Evolutionary conservation across 2,329 filamentous ascomycete species (phyloP).

Genomic region (Bipolaris gigantea): DNA sequence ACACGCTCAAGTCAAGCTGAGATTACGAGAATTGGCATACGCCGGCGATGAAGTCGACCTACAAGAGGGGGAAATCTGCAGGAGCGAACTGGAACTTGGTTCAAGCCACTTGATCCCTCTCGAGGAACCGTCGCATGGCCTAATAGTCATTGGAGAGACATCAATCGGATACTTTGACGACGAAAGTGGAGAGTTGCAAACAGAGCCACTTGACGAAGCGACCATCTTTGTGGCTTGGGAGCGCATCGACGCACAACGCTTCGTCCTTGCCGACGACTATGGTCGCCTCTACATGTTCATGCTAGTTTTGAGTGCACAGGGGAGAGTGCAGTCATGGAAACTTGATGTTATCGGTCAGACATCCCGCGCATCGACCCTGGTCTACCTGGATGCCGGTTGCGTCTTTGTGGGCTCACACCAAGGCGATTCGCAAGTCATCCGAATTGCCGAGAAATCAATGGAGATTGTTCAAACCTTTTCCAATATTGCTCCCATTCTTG

Average conservation of each 20-base stretch:
- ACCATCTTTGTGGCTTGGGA: constrained; percentile 93
- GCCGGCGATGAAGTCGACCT: constrained; percentile 57
- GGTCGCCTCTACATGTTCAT: constrained; percentile 83
- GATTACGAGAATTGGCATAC: constrained; percentile 59
- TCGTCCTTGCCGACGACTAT: constrained; percentile 90
- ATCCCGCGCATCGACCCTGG: constrained; percentile 74
- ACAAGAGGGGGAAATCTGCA: constrained; percentile 54
- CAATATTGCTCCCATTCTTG: constrained; percentile 89
- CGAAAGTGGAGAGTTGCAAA: constrained; percentile 66
- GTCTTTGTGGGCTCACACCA: constrained; percentile 91
- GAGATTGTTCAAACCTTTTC: constrained; percentile 72
- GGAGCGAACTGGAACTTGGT: constrained; percentile 60
- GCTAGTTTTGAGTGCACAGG: constrained; percentile 65
- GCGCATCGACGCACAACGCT: constrained; percentile 76
- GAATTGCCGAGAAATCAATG: constrained; percentile 62
- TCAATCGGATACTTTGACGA: constrained; percentile 84
- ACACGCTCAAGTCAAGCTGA: constrained; percentile 57
- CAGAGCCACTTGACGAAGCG: constrained; percentile 68
- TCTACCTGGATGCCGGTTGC: constrained; percentile 72
- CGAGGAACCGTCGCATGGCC: constrained; percentile 56
- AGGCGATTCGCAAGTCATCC: constrained; percentile 84
- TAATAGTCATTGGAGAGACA: constrained; percentile 60
- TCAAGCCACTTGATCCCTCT: constrained; percentile 65
- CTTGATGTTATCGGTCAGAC: constrained; percentile 69
- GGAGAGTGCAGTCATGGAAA: constrained; percentile 72